These are phyloP conservation scores for Boletus rufocinnamomeus DNA, from an alignment of 768 basidiomycete genomes.

Conservation along the genomic window DNA sequence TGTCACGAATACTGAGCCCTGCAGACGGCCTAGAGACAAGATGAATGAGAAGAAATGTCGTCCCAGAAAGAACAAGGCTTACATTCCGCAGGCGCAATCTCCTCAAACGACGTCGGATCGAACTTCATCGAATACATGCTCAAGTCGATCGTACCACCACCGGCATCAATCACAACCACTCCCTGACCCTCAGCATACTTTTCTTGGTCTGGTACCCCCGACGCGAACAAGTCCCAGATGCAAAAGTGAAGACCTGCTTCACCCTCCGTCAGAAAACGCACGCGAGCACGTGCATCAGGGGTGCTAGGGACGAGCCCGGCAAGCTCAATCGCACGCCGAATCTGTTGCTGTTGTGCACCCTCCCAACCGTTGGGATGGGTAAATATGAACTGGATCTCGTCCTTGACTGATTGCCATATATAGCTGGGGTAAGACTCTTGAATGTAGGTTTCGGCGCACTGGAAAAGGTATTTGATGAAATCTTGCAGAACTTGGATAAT, in stretches of 20 bases:
- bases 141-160: slow-evolving; percentile 43
- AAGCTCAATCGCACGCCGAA: slow-evolving; percentile 50
- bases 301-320: slow-evolving; percentile 51
- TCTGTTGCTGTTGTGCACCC: slow-evolving; percentile 51
- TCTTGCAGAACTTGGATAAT: slow-evolving; percentile 43
- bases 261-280: slow-evolving; percentile 59
- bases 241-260: slow-evolving; percentile 63
- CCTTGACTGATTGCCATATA: slow-evolving; percentile 45
- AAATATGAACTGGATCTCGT: slow-evolving; percentile 49
- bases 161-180: slow-evolving; percentile 50
- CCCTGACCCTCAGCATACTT: slow-evolving; percentile 29
- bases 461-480: slow-evolving; percentile 45
- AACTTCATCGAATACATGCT: slow-evolving; percentile 43
- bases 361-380: slow-evolving; percentile 69
- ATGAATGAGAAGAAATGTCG: background rate
- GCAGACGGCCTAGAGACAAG: slow-evolving; percentile 32
- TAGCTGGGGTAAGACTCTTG: slow-evolving; percentile 44
- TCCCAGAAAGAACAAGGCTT: background rate
- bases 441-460: slow-evolving; percentile 47
- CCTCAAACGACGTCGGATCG: slow-evolving; percentile 36
- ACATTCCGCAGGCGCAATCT: slow-evolving; percentile 38
- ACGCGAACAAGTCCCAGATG: slow-evolving; percentile 36
- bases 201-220: slow-evolving; percentile 11
- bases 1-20: slow-evolving; percentile 41
- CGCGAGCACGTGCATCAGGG: slow-evolving; percentile 37